phyloP scores from a whole-genome alignment of 495 filamentous ascomycete genomes.

The Annulohypoxylon nitens region DNA sequence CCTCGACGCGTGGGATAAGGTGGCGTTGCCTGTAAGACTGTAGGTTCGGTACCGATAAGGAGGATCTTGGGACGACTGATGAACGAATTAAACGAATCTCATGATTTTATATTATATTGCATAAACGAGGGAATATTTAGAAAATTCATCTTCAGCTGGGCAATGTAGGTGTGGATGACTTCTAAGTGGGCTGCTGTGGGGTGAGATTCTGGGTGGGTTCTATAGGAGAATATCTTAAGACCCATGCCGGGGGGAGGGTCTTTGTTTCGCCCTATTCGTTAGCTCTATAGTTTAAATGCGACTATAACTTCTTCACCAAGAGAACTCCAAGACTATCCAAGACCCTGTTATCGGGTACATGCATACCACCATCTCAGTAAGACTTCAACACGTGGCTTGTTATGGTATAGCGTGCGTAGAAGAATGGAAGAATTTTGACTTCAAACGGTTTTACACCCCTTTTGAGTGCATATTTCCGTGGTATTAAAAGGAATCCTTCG shows the following conservation, averaged over 20 bases:
- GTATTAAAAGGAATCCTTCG: conserved; percentile 7
- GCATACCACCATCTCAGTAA: conserved; percentile 5
- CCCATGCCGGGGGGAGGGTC: background rate
- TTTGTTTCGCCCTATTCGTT: background rate
- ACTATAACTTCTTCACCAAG: background rate
- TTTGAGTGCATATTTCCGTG: conserved; percentile 6
- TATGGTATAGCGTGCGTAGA: conserved; percentile 3
- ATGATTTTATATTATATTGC: conserved; percentile 4
- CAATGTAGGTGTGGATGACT: background rate
- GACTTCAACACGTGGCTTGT: conserved; percentile 10
- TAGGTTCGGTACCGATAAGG: conserved; percentile 2
- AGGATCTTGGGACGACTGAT: conserved; percentile 8
- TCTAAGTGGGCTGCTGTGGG: background rate
- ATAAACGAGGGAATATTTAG: background rate
- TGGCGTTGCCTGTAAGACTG: conserved; percentile 1
- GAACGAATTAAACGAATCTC: conserved; percentile 8
- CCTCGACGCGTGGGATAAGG: conserved; percentile 3
- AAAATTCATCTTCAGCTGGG: background rate
- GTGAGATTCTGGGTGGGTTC: background rate
- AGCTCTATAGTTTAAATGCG: background rate
- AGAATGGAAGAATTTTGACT: background rate
- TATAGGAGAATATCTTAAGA: background rate
- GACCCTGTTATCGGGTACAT: background rate
- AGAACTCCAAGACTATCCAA: background rate
- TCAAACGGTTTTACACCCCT: background rate